A percentile compares a stretch with the other conserved stretches of the same genome.
Conservation (phyloP, 1,284 basidiomycete genomes). For the Inonotus obliquus region DNA sequence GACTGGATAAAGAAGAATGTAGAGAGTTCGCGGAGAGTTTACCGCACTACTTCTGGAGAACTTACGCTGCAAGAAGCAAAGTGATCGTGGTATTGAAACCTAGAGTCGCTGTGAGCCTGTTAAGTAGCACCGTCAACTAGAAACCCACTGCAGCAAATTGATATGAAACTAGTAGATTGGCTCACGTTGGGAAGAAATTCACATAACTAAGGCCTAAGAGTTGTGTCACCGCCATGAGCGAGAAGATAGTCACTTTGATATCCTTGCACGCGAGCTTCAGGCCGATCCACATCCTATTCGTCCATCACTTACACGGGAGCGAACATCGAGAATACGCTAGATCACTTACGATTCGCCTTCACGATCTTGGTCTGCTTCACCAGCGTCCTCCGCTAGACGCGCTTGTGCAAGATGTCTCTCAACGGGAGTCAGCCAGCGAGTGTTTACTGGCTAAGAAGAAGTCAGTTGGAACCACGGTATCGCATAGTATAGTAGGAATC, state of each 20-base stretch:
- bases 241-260: conserved; percentile 55
- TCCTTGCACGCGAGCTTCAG: conserved; percentile 61
- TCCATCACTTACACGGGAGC: background rate
- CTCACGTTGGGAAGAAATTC: conserved; percentile 68
- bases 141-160: background rate
- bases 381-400: conserved; percentile 71
- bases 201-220: conserved; percentile 65
- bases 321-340: background rate
- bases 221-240: conserved; percentile 47
- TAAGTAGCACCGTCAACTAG: conserved; percentile 44
- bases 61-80: conserved; percentile 35
- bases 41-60: background rate
- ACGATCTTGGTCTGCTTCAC: conserved; percentile 61
- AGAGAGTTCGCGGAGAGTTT: background rate
- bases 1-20: conserved; percentile 15
- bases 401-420: conserved; percentile 66
- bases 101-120: conserved; percentile 33
- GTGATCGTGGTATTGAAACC: conserved; percentile 32
- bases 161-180: background rate
- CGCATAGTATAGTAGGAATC: background rate
- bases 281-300: conserved; percentile 44
- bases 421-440: conserved; percentile 53
- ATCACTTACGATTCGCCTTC: conserved; percentile 45
- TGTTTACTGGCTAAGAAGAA: conserved; percentile 51
- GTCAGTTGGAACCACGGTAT: background rate